A percentile compares a stretch with the other conserved stretches of the same genome.
phyloP scores from a whole-genome alignment of 345 rosid genomes.

The Limnanthes douglasii region DNA sequence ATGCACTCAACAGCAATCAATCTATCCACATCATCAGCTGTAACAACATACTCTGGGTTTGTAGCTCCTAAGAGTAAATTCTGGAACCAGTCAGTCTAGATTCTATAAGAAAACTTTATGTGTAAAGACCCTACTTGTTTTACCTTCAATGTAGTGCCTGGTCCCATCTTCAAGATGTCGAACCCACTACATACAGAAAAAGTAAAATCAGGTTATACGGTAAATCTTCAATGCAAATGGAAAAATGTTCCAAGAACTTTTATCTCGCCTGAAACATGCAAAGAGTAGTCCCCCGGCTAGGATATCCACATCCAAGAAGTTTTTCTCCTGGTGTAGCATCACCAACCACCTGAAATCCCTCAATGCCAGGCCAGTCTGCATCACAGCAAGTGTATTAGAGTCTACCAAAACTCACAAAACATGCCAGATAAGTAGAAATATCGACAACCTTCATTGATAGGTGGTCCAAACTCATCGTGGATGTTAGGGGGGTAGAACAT shows the following conservation, averaged over 20 bases:
- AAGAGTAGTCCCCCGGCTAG: constrained; percentile 83
- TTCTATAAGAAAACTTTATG: no score
- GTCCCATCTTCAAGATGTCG: constrained; percentile 97
- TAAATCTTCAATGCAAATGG: no score
- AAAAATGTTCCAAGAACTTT: constrained; percentile 6
- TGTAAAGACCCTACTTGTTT: constrained; percentile 10
- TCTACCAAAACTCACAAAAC: constrained; percentile 3
- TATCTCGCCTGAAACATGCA: constrained; percentile 96
- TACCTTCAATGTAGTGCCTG: constrained; percentile 86
- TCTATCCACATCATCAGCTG: constrained; percentile 97
- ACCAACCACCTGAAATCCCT: constrained; percentile 81
- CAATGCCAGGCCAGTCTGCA: constrained; percentile 83
- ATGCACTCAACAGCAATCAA: constrained; percentile 95
- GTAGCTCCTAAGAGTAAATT: constrained; percentile 66
- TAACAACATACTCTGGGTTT: constrained; percentile 88
- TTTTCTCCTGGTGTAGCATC: constrained; percentile 81
- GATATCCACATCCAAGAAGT: constrained; percentile 89
- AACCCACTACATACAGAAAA: constrained; percentile 50
- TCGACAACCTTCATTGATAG: constrained; percentile 13
- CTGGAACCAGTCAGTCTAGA: no score
- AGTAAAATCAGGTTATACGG: background rate
- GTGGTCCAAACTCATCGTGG: constrained; percentile 12
- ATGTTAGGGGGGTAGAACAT: constrained; percentile 14
- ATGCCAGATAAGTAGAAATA: constrained; percentile 1
- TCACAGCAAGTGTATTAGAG: constrained; percentile 14